Evolutionary conservation across 2,329 filamentous ascomycete species (phyloP), one percentile per base, ranked within the genome.

Genomic region (Thielaviopsis euricoi): DNA sequence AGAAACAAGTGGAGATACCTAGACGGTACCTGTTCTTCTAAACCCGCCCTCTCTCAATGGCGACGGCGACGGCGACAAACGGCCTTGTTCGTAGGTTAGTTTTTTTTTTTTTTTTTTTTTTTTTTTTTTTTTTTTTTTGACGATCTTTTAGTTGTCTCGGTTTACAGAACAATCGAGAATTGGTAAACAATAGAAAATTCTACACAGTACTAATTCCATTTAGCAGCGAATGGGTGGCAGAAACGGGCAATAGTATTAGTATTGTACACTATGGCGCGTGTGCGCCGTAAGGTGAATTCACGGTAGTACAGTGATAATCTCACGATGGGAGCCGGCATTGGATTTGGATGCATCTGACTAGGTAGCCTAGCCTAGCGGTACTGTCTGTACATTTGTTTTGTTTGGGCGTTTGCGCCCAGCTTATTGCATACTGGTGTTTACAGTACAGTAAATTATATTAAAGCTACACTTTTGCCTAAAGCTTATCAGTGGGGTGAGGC

Each of bases 41-140:
- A 1, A 10, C 15, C 51, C 26, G 22, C 29, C 48, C 40, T 48
- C n/a, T 25, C 23, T 43, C 57, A 23, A 59, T 46, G 48, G 49
- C 55, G 51, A 57, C 54, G 55, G 58, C 29, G 46, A 55, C 46
- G 33, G 52, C 55, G 54, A 57, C 43, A 46, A 33, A 37, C 43
- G 53, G 53, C 10, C 40, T 29, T 26, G 21, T 55, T 17, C 40
- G 53, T 55, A 55, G 17, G 19, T 7, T 21, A 19, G 3, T 43
- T 15, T 43, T 43, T 40, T 17, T 40, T 40, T 12, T 40, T 40
- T 13, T 10, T 17, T 40, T 40, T 12, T 40, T 40, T 13, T 10
- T 43, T 15, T 43, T 43, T 40, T 43, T 15, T 43, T 43, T 40
- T 17, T 40, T 40, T 12, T 40, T 40, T 13, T 10, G 17, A 15